A percentile compares a stretch with the other conserved stretches of the same genome.
Evolutionary conservation across 495 filamentous ascomycete species (phyloP).

Genomic region (Penicillium riverlandense): DNA sequence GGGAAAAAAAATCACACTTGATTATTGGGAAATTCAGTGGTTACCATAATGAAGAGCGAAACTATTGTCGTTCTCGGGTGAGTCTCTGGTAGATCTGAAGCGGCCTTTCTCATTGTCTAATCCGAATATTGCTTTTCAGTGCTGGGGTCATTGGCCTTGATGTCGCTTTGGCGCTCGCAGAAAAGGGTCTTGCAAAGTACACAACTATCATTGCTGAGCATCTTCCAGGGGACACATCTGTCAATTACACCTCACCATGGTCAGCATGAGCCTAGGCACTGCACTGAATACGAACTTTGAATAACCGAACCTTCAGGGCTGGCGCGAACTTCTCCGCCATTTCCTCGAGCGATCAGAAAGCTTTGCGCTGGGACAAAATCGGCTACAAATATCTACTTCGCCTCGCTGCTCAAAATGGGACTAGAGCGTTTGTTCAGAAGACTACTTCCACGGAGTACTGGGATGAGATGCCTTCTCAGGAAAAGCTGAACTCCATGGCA

Average conservation of each 20-base stretch:
- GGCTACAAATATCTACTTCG: conserved; percentile 20
- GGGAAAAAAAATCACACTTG: no score
- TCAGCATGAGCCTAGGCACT: conserved; percentile 4
- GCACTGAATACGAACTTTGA: background rate
- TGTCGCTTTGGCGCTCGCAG: conserved; percentile 23
- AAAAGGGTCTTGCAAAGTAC: conserved; percentile 15
- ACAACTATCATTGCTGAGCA: conserved; percentile 24
- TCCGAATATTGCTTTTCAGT: conserved; percentile 1
- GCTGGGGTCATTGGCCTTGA: conserved; percentile 28
- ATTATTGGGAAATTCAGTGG: no score
- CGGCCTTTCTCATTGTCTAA: no score
- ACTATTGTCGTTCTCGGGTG: conserved; percentile 14
- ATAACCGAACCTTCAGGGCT: conserved; percentile 9
- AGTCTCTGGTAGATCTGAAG: background rate
- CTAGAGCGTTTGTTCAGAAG: conserved; percentile 15
- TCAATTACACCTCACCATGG: conserved; percentile 28
- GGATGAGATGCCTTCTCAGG: conserved; percentile 17
- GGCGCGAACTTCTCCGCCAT: conserved; percentile 29
- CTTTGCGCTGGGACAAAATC: conserved; percentile 20
- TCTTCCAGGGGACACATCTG: conserved; percentile 20
- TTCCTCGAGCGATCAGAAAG: conserved; percentile 22
- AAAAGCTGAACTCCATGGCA: conserved; percentile 20
- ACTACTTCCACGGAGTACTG: conserved; percentile 21
- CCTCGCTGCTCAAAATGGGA: conserved; percentile 13
- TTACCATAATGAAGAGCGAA: conserved; percentile 4